These are phyloP conservation scores for Conticribra guillardii DNA, from an alignment of 108 stramenopile species.

Conservation along the genomic window DNA sequence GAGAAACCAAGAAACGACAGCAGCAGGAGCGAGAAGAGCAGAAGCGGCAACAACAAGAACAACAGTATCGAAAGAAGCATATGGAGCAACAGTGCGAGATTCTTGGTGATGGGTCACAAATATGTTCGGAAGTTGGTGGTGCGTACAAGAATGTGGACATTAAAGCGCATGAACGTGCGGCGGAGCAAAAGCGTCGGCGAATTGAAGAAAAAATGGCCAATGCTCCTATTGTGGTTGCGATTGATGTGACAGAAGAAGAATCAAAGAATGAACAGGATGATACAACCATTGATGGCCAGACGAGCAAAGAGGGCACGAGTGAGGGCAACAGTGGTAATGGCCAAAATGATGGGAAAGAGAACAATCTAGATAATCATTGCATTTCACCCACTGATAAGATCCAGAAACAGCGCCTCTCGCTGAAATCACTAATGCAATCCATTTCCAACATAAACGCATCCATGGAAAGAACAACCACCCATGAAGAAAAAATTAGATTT, in stretches of 20 bases:
- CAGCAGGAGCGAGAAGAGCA: slow-evolving; percentile 5
- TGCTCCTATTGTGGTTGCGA: slow-evolving; percentile 18
- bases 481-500: background rate
- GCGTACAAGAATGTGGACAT: background rate
- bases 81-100: slow-evolving; percentile 28
- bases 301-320: no score
- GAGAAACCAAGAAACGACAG: background rate
- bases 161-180: slow-evolving; percentile 17
- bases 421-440: background rate
- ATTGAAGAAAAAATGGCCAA: slow-evolving; percentile 35
- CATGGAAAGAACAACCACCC: background rate
- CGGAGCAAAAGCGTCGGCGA: slow-evolving; percentile 20
- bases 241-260: slow-evolving; percentile 10
- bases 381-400: slow-evolving; percentile 2
- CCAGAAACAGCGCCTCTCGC: background rate
- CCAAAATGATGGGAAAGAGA: background rate
- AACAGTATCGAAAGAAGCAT: slow-evolving; percentile 2
- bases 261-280: slow-evolving; percentile 5
- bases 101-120: slow-evolving; percentile 20
- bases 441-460: background rate
- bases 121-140: slow-evolving; percentile 12
- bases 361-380: slow-evolving; percentile 1
- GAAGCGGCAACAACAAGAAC: slow-evolving; percentile 13
- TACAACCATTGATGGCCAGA: no score
- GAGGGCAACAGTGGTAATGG: no score